phyloP scores from a whole-genome alignment of 2,329 filamentous ascomycete species.

The Aspergillus sojae region DNA sequence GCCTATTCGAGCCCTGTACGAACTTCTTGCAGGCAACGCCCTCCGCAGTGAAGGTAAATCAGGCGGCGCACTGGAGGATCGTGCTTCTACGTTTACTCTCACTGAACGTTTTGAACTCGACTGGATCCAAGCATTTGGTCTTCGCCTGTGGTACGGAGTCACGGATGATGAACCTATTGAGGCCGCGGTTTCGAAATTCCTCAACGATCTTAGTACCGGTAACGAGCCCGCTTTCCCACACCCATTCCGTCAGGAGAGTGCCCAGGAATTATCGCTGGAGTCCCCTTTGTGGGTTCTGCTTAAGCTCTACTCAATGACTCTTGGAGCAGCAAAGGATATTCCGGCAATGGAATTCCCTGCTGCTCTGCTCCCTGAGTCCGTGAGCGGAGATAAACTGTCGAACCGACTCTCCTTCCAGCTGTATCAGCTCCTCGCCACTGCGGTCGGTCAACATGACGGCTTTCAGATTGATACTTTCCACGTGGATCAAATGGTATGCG shows the following conservation, averaged over 20 bases:
- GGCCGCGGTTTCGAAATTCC: constrained; percentile 72
- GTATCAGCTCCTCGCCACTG: constrained; percentile 63
- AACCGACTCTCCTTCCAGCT: constrained; percentile 84
- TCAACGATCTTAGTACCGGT: constrained; percentile 70
- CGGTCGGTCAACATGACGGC: constrained; percentile 49
- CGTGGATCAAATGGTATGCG: constrained; percentile 66
- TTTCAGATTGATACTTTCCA: constrained; percentile 60
- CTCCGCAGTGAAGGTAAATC: constrained; percentile 75
- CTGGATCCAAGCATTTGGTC: constrained; percentile 91
- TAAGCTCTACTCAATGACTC: constrained; percentile 68
- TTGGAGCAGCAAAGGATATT: constrained; percentile 37
- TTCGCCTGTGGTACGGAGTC: constrained; percentile 87
- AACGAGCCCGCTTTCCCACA: constrained; percentile 69
- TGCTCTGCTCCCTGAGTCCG: constrained; percentile 74
- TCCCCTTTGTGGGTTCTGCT: constrained; percentile 87
- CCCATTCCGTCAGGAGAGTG: constrained; percentile 70
- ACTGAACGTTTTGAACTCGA: constrained; percentile 82
- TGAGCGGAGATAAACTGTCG: constrained; percentile 73
- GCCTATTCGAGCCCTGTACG: constrained; percentile 82
- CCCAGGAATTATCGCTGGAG: constrained; percentile 61
- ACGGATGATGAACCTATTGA: constrained; percentile 69
- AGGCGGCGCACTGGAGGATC: constrained; percentile 76
- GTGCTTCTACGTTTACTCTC: constrained; percentile 76
- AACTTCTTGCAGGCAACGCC: constrained; percentile 85
- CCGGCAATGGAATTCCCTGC: constrained; percentile 60